These are phyloP conservation scores for Arachis stenosperma DNA, from an alignment of 306 rosid species.

Conservation along the genomic window DNA sequence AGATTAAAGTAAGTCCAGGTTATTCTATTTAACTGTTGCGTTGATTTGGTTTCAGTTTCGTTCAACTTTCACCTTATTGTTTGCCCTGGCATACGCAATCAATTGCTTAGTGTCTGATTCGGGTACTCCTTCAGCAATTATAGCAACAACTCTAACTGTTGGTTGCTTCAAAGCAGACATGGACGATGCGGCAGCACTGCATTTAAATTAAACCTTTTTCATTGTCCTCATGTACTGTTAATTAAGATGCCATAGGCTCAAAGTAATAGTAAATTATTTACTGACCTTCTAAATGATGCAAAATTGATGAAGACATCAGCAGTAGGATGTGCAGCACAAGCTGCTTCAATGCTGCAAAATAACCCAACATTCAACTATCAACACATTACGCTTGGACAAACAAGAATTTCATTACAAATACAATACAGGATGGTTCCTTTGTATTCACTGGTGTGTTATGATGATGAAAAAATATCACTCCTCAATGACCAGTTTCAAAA, in stretches of 20 bases:
- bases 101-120: constrained; percentile 90
- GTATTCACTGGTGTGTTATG: constrained; percentile 10
- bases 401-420: constrained; percentile 17
- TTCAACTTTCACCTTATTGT: constrained; percentile 75
- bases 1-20: constrained; percentile 34
- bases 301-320: constrained; percentile 99
- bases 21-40: constrained; percentile 30
- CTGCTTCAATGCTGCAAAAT: constrained; percentile 85
- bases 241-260: constrained; percentile 19
- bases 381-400: constrained; percentile 37
- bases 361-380: constrained; percentile 30
- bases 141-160: constrained; percentile 92
- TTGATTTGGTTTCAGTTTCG: constrained; percentile 17
- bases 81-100: constrained; percentile 92
- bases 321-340: constrained; percentile 96
- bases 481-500: constrained; percentile 6
- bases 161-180: constrained; percentile 91
- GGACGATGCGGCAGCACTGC: constrained; percentile 98
- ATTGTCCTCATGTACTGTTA: background rate
- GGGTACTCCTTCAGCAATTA: constrained; percentile 99
- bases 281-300: constrained; percentile 92
- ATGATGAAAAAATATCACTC: background rate
- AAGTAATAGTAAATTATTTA: constrained; percentile 29
- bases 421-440: constrained; percentile 12
- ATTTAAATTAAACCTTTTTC: constrained; percentile 34